Evolutionary conservation across 1,284 basidiomycete genomes (phyloP).

Genomic region (Apiotrichum veenhuisii): DNA sequence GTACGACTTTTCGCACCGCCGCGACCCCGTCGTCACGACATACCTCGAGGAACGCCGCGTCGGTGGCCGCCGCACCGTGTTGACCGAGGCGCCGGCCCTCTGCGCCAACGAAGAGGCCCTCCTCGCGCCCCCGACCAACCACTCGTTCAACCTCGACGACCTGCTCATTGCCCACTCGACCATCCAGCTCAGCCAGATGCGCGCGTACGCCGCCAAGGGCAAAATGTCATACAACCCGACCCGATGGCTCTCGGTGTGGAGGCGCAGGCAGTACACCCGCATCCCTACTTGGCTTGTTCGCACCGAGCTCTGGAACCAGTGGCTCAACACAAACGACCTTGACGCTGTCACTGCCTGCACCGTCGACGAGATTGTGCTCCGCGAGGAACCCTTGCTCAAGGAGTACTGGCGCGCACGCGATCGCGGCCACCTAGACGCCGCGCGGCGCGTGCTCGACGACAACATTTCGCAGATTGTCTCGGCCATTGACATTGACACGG

Average conservation of each 20-base stretch:
- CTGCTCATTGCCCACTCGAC: slow-evolving; percentile 7
- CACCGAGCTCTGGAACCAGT: slow-evolving; percentile 14
- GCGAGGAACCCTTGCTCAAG: slow-evolving; percentile 9
- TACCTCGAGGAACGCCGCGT: slow-evolving; percentile 6
- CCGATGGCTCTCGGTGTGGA: background rate
- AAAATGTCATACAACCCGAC: background rate
- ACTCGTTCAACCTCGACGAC: slow-evolving; percentile 9
- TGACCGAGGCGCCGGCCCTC: background rate
- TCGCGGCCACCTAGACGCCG: slow-evolving; percentile 3
- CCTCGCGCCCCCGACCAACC: slow-evolving; percentile 5
- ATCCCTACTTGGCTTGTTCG: slow-evolving; percentile 10
- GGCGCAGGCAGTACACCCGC: background rate
- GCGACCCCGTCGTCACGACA: slow-evolving; percentile 8
- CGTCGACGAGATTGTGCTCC: slow-evolving; percentile 14
- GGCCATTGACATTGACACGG: slow-evolving; percentile 13
- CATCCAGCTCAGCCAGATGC: slow-evolving; percentile 7
- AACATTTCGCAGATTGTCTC: slow-evolving; percentile 12
- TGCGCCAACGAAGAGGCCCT: background rate
- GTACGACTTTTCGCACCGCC: slow-evolving; percentile 11
- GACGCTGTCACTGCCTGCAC: slow-evolving; percentile 14
- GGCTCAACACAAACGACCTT: slow-evolving; percentile 5
- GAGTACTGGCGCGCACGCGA: slow-evolving; percentile 13
- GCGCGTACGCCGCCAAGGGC: background rate
- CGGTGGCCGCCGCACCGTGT: background rate
- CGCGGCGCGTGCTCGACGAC: slow-evolving; percentile 5